phyloP scores from a whole-genome alignment of 2,329 filamentous ascomycete genomes.

The Zalaria obscura region DNA sequence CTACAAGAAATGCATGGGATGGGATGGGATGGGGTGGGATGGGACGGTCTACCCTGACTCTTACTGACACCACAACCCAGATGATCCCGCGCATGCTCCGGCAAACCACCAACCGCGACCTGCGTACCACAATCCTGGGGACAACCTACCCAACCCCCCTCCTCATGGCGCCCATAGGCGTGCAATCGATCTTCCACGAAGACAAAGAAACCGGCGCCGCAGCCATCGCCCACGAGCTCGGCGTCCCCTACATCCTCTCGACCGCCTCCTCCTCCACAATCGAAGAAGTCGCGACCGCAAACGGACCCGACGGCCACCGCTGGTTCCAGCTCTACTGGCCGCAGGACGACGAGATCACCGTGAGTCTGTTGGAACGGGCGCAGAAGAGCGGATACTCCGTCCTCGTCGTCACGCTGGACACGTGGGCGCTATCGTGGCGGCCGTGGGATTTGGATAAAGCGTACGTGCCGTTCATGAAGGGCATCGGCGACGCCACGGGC shows the following conservation, averaged over 20 bases:
- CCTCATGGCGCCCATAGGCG: constrained; percentile 54
- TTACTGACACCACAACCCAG: not conserved
- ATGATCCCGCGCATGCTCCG: constrained; percentile 18
- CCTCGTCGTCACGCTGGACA: constrained; percentile 60
- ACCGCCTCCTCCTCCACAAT: constrained; percentile 51
- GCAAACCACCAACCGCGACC: constrained; percentile 19
- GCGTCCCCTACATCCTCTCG: constrained; percentile 52
- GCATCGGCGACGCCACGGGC: constrained; percentile 45
- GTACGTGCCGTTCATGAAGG: not conserved
- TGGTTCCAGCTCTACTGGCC: constrained; percentile 74
- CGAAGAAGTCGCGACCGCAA: constrained; percentile 50
- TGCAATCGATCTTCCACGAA: constrained; percentile 52
- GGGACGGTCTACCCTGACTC: too few relatives aligned
- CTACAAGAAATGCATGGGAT: not conserved
- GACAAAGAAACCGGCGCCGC: constrained; percentile 53
- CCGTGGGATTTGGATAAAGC: constrained; percentile 25
- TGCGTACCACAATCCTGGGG: constrained; percentile 10
- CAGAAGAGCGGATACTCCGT: constrained; percentile 48
- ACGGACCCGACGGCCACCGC: constrained; percentile 32
- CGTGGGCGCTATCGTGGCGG: constrained; percentile 54
- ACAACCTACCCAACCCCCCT: constrained; percentile 27
- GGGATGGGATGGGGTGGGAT: too few relatives aligned
- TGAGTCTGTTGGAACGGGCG: constrained; percentile 47
- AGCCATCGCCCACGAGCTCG: constrained; percentile 43
- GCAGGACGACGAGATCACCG: constrained; percentile 50